Evolutionary conservation across 768 basidiomycete species (phyloP), one percentile per base, ranked within the genome.

Genomic region (Lepiota brunneoincarnata): DNA sequence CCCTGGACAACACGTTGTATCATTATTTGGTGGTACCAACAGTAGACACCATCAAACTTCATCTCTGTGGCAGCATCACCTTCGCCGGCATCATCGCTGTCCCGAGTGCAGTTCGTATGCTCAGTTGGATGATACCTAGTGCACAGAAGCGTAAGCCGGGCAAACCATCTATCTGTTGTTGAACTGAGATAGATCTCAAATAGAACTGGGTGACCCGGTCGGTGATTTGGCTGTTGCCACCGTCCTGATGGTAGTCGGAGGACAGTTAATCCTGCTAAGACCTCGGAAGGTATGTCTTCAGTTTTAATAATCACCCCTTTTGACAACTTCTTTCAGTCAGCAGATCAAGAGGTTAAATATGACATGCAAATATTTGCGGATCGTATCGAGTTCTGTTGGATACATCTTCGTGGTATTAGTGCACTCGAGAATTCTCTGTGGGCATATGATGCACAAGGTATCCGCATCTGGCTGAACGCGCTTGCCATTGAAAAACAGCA

Each of bases 331-430:
- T 49, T 50, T 20, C 58, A 94, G 91, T 84, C 91, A 2, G 89
- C 83, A 1, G 76, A 83, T 52, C 86, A 91, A 60, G 94, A 98
- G 73, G 91, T 96, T 67, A 91, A 87, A 61, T 99, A 99, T 64
- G 96, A 98, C 69, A 87, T 98, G 79, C 96, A 98, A 66, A 89
- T 98, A 28, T 87, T 99, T 40, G 93, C 96, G 0, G 93, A 97
- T 57, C 83, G 87, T n/a, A 91, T 98, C 59, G 96, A 99, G 65
- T 94, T 97, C 64, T 99, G 95, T 69, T 99, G 96, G 96, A 97
- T 95, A 50, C 96, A 98, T 74, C 76, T 99, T 39, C 84, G 89
- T 36, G 96, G 96, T 1, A 93, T 99, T 37, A 91, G 88, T 5
- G 84, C 91, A 2, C 72, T 99, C 43, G 96, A 98, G 66, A 99